Percentiles rank a stretch among this genome's conserved stretches.
These are phyloP conservation scores for Leishmania guyanensis DNA, from an alignment of 208 protist genomes.

Conservation along the genomic window DNA sequence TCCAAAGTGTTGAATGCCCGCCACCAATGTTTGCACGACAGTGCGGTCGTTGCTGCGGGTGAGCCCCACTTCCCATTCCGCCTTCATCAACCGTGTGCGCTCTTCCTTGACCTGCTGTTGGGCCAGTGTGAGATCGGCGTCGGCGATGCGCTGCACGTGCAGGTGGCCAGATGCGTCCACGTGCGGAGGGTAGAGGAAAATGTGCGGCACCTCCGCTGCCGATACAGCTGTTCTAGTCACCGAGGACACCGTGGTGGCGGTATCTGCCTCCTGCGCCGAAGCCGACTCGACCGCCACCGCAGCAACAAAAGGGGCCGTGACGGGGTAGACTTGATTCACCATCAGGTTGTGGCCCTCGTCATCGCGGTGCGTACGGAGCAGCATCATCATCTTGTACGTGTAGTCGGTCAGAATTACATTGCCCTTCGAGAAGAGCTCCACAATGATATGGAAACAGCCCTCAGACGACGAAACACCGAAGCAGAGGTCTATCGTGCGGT, in stretches of 20 bases:
- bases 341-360: slow-evolving; percentile 69
- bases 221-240: neutral
- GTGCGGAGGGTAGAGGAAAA: slow-evolving; percentile 22
- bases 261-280: neutral
- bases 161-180: slow-evolving; percentile 26
- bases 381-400: slow-evolving; percentile 92
- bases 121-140: slow-evolving; percentile 19
- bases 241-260: neutral
- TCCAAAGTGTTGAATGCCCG: slow-evolving; percentile 72
- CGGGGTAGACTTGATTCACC: slow-evolving; percentile 80
- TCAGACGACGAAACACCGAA: slow-evolving; percentile 82
- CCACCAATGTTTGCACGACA: slow-evolving; percentile 45
- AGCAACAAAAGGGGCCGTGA: slow-evolving; percentile 35
- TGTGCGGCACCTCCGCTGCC: slow-evolving; percentile 3
- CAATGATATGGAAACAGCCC: slow-evolving; percentile 86
- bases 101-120: slow-evolving; percentile 26
- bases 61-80: slow-evolving; percentile 59
- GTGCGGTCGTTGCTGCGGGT: slow-evolving; percentile 49
- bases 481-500: slow-evolving; percentile 95
- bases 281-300: neutral
- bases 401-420: slow-evolving; percentile 97
- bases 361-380: slow-evolving; percentile 92
- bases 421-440: slow-evolving; percentile 93
- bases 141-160: slow-evolving; percentile 15
- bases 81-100: slow-evolving; percentile 29